A percentile compares a stretch with the other conserved stretches of the same genome.
Evolutionary conservation across 495 filamentous ascomycete species (phyloP).

Genomic region (Durotheca rogersii): DNA sequence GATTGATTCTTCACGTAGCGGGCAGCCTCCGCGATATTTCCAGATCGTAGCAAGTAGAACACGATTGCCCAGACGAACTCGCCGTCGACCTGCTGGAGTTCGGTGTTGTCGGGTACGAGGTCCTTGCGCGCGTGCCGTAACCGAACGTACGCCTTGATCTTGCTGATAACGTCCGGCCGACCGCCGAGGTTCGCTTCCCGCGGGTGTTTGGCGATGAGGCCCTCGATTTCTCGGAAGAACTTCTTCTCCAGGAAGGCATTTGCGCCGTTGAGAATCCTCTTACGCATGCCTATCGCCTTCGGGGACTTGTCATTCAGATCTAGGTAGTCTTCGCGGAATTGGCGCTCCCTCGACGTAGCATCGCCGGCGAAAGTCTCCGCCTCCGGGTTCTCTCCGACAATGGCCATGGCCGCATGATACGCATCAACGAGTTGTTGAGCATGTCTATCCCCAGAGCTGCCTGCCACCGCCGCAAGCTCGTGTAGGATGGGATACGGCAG

Average conservation of each 20-base stretch:
- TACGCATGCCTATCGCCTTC: slow-evolving; percentile 62
- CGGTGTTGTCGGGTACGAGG: slow-evolving; percentile 70
- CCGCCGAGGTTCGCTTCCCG: slow-evolving; percentile 88
- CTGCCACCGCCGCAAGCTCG: slow-evolving; percentile 71
- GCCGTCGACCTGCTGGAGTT: slow-evolving; percentile 69
- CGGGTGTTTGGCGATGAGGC: slow-evolving; percentile 75
- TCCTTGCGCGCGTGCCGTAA: slow-evolving; percentile 74
- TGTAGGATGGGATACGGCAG: slow-evolving; percentile 66
- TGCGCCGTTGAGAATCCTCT: slow-evolving; percentile 74
- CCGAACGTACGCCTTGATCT: slow-evolving; percentile 87
- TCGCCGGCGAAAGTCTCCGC: slow-evolving; percentile 53
- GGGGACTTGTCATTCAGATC: slow-evolving; percentile 66
- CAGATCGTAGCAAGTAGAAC: slow-evolving; percentile 87
- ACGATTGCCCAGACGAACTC: slow-evolving; percentile 93
- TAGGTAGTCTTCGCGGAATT: slow-evolving; percentile 71
- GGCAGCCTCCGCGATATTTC: slow-evolving; percentile 79
- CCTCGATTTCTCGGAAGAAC: slow-evolving; percentile 71
- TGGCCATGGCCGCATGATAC: slow-evolving; percentile 73
- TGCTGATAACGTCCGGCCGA: slow-evolving; percentile 80
- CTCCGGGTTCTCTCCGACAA: slow-evolving; percentile 65
- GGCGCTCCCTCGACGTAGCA: slow-evolving; percentile 66
- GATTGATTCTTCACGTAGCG: slow-evolving; percentile 79
- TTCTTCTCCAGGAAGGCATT: slow-evolving; percentile 71
- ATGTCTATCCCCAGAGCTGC: slow-evolving; percentile 62
- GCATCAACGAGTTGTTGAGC: slow-evolving; percentile 71